phyloP scores from a whole-genome alignment of 179 eudicot species.

The Nepenthes alata region DNA sequence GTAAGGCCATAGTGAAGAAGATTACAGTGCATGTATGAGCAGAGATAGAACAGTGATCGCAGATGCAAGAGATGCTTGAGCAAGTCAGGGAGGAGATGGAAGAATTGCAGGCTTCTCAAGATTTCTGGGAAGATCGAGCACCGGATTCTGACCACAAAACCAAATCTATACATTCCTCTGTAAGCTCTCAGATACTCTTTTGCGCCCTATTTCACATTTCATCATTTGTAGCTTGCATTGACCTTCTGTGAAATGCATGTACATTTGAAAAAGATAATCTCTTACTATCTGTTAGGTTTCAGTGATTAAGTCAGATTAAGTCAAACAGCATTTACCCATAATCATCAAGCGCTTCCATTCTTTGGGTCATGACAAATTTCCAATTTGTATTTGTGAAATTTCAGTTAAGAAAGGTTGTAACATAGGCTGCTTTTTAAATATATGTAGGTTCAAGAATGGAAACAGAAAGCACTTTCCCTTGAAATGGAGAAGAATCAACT shows the following conservation, averaged over 20 bases:
- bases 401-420: neutral
- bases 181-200: conserved; percentile 17
- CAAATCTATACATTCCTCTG: conserved; percentile 33
- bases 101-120: conserved; percentile 66
- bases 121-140: conserved; percentile 80
- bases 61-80: conserved; percentile 90
- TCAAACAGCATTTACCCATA: too few relatives aligned
- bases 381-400: too few relatives aligned
- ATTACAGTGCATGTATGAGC: conserved; percentile 84
- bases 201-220: neutral
- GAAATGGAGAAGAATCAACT: conserved; percentile 43
- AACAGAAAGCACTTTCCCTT: conserved; percentile 33
- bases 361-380: too few relatives aligned
- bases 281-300: too few relatives aligned
- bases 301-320: too few relatives aligned
- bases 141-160: conserved; percentile 39
- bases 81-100: conserved; percentile 84
- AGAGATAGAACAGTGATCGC: conserved; percentile 95
- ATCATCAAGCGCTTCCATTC: too few relatives aligned
- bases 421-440: neutral
- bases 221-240: neutral
- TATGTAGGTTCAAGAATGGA: conserved; percentile 68
- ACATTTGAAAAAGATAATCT: too few relatives aligned
- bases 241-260: neutral
- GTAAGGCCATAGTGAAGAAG: conserved; percentile 63